A percentile compares a stretch with the other conserved stretches of the same genome.
Conservation (phyloP, 2,329 filamentous ascomycete species). For the Akanthomyces dipterigenus region DNA sequence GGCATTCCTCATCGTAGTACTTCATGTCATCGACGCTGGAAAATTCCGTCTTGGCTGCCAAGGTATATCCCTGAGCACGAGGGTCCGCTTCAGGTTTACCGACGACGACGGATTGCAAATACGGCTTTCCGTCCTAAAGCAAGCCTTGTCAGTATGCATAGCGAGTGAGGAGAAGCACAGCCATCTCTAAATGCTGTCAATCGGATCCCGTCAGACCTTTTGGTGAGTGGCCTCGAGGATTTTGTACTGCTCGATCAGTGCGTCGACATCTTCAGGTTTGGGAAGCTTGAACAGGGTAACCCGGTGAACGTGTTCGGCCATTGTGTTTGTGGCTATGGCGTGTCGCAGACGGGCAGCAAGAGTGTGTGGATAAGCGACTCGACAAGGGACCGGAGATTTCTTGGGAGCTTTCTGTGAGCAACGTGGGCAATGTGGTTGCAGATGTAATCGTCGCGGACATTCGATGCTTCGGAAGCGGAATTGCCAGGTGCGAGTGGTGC, state of each 20-base stretch:
- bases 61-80: slow-evolving; percentile 58
- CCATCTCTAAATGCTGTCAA: background rate
- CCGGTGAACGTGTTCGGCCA: slow-evolving; percentile 39
- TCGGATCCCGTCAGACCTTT: slow-evolving; percentile 30
- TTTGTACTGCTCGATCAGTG: slow-evolving; percentile 39
- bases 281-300: slow-evolving; percentile 50
- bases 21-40: slow-evolving; percentile 59
- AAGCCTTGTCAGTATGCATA: background rate
- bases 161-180: background rate
- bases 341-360: background rate
- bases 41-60: slow-evolving; percentile 58
- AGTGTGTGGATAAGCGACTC: background rate
- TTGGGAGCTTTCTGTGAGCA: background rate
- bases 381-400: background rate
- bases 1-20: slow-evolving; percentile 56
- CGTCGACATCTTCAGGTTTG: slow-evolving; percentile 34
- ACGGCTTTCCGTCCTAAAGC: slow-evolving; percentile 61
- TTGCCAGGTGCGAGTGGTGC: background rate
- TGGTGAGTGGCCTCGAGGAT: slow-evolving; percentile 32
- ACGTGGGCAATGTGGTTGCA: background rate
- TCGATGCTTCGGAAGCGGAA: background rate
- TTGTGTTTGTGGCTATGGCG: slow-evolving; percentile 1
- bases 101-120: slow-evolving; percentile 54
- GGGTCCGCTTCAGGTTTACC: slow-evolving; percentile 49
- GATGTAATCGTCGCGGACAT: background rate